These are phyloP conservation scores for Blastobotrys illinoisensis DNA, from an alignment of 1,139 yeast genomes.

Conservation along the genomic window DNA sequence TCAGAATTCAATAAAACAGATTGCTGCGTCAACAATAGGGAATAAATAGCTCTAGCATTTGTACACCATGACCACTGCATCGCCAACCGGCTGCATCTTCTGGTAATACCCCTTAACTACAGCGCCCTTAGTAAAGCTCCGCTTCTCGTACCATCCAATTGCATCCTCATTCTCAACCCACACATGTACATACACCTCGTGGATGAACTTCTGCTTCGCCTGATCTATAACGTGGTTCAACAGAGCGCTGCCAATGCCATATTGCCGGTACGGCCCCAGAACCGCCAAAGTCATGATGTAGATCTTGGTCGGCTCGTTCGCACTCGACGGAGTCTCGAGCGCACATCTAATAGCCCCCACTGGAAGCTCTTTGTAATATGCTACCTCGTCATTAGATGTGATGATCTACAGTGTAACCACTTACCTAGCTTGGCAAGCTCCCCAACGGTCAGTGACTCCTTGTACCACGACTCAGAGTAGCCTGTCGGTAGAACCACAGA, in stretches of 20 bases:
- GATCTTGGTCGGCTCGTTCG: constrained; percentile 42
- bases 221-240: constrained; percentile 50
- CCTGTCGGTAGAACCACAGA: constrained; percentile 41
- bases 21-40: neutral
- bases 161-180: constrained; percentile 43
- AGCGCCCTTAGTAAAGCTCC: constrained; percentile 46
- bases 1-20: neutral
- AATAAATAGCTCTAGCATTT: neutral
- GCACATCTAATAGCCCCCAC: constrained; percentile 57
- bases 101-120: constrained; percentile 48
- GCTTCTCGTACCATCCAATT: constrained; percentile 49
- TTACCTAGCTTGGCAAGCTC: constrained; percentile 29
- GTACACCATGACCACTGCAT: neutral
- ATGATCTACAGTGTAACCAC: constrained; percentile 3
- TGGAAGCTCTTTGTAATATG: constrained; percentile 59
- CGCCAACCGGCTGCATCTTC: constrained; percentile 19
- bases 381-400: constrained; percentile 27
- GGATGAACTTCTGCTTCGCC: constrained; percentile 48
- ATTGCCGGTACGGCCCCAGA: constrained; percentile 50
- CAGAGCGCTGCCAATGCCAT: constrained; percentile 59
- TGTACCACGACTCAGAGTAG: constrained; percentile 48
- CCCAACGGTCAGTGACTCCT: constrained; percentile 37
- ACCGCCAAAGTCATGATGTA: constrained; percentile 67
- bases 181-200: constrained; percentile 56
- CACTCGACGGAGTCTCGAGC: constrained; percentile 41